phyloP scores from a whole-genome alignment of 2,329 filamentous ascomycete genomes.

The Emericellopsis atlantica region DNA sequence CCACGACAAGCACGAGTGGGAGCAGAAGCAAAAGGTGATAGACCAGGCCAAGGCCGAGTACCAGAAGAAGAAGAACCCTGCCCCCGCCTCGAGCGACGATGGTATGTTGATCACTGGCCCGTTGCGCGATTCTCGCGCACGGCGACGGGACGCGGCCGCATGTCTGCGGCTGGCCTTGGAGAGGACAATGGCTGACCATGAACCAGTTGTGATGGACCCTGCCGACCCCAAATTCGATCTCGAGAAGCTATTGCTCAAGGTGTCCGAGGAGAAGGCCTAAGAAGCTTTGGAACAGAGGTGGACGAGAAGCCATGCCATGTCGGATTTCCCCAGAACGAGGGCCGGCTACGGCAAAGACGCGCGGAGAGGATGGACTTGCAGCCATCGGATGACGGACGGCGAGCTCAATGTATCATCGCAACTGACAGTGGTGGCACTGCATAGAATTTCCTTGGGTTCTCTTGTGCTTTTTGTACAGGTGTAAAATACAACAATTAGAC shows the following conservation, averaged over 20 bases:
- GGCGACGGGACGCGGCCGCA: slow-evolving; percentile 3
- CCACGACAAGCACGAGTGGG: slow-evolving; percentile 68
- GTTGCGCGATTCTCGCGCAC: slow-evolving; percentile 6
- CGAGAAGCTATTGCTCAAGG: slow-evolving; percentile 64
- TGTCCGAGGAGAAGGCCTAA: slow-evolving; percentile 41
- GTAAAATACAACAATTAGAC: slow-evolving; percentile 41
- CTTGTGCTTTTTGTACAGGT: slow-evolving; percentile 35
- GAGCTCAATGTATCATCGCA: slow-evolving; percentile 23
- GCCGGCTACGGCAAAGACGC: too few species aligned
- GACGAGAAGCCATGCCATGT: neutral
- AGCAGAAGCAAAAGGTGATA: slow-evolving; percentile 87
- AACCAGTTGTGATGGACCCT: slow-evolving; percentile 36
- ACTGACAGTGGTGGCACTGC: slow-evolving; percentile 28
- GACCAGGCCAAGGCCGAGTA: slow-evolving; percentile 86
- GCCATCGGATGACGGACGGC: neutral
- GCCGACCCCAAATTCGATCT: slow-evolving; percentile 87
- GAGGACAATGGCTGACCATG: neutral
- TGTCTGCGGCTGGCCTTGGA: neutral
- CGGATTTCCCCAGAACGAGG: too few species aligned
- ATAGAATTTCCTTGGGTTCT: slow-evolving; percentile 36
- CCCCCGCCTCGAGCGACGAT: slow-evolving; percentile 19
- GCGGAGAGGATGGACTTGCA: too few species aligned
- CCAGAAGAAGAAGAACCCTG: slow-evolving; percentile 58
- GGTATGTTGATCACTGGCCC: slow-evolving; percentile 11
- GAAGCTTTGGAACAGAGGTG: slow-evolving; percentile 1